Base-by-base conservation (phyloP, 768 basidiomycete species). In the Russula abietina region DNA sequence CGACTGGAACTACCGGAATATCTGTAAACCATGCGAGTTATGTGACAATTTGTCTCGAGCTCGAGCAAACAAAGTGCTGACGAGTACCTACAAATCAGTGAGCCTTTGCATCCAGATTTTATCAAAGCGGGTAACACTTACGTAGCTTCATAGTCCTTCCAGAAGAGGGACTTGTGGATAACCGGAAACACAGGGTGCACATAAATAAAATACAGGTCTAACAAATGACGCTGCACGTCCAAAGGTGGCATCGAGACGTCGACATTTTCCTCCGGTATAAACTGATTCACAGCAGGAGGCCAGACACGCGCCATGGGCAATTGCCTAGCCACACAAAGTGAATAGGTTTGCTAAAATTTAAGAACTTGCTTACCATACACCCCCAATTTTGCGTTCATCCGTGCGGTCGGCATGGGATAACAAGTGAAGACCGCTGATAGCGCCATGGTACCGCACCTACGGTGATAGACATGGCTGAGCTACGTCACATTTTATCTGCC, bases 171-270 rank as follows among this genome's bases (percentile, higher is more conserved):
- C 73, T 86, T 89, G 73, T 90, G 83, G n/a, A 93, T 74, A 51
- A 94, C 79, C 8, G 93, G 93, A 68, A 90, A 89, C 57, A 85
- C 79, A 7, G 93, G 91, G 67, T 95, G 92, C 33, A 89, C 85
- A 69, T 91, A 88, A 12, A 82, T 83, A 74, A 93, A 93, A 72
- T 91, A 95, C 9, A 92, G 75, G 36, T 83, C 80, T 55, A 94
- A 71, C 4, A 94, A 78, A 43, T 79, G 81, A 60, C 88, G 83
- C 72, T 91, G 91, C 38, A 83, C 75, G 19, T 80, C 78, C 24
- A 77, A 69, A 30, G 86, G 77, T 17, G 92, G 92, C 45, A 94
- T 73, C 16, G 73, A 74, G 38, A 82, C 76, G 43, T 77, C 71
- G 48, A 80, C 65, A 45, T 73, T 75, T 46, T 79, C 75, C 50